Evolutionary conservation across 331 rosid genomes (phyloP), one percentile per base, ranked within the genome.

Genomic region (Malus hybrid): DNA sequence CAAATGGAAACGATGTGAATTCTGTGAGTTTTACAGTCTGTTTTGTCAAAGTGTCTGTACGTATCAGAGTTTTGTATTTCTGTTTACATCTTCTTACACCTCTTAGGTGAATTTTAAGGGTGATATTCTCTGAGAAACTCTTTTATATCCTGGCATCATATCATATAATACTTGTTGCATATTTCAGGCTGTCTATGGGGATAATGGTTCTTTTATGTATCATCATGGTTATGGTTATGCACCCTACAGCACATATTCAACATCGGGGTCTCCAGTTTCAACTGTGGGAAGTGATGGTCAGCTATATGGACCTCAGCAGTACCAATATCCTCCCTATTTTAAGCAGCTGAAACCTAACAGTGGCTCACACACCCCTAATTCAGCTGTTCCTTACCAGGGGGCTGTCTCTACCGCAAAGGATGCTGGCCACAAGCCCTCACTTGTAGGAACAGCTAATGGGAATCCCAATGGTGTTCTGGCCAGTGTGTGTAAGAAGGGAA

Each of bases 291-390:
- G 87, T 79, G 98, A 91, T 68, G 99, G 96, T 52, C 99, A 91
- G 83, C 80, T 92, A 64, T 94, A 94, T 76, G 97, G 95, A 28
- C 92, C 93, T 69, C 98, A 92, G 83, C 97, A 94, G 73, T 94
- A 94, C 83, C 99, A 94, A 83, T 94, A 94, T 72, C 97, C 97
- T 65, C 94, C 91, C 9, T 93, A 90, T 83, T 92, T 88, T 68
- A 97, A 90, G 84, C 93, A 93, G 1, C 50, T 89, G 79, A 82
- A 86, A 20, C 92, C 97, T 5, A 86, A 90, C 29, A 84, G 87
- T 80, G 92, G 84, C 24, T 15, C 68, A 10, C 91, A 77, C 67
- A 79, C 88, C 9, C 93, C 92, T 33, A 88, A 80, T 58, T 75
- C 89, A 30, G 79, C 88, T 34, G 87, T 82, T 81, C 74, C 96